Conservation (phyloP, 352 stramenopile genomes). For the Phytophthora citrophthora region DNA sequence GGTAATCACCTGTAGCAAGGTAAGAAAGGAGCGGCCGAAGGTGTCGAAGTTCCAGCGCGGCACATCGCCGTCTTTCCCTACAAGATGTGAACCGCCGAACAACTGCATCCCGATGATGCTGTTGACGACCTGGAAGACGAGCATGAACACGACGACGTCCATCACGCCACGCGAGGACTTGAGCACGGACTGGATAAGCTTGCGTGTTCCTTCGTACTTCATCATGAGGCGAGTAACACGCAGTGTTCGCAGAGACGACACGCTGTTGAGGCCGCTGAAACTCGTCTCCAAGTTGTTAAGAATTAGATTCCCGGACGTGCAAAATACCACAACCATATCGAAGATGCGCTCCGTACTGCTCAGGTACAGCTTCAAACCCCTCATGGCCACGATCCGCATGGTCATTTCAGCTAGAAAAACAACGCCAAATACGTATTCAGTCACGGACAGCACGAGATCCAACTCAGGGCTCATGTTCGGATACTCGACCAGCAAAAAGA, state of each 20-base stretch:
- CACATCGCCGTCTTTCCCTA: constrained; percentile 40
- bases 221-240: constrained; percentile 79
- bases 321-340: constrained; percentile 74
- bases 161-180: constrained; percentile 83
- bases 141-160: constrained; percentile 77
- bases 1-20: constrained; percentile 79
- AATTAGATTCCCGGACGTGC: constrained; percentile 73
- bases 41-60: constrained; percentile 86
- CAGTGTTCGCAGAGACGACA: constrained; percentile 73
- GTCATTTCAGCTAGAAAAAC: constrained; percentile 75
- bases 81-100: constrained; percentile 64
- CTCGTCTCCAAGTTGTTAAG: constrained; percentile 63
- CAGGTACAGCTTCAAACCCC: constrained; percentile 54
- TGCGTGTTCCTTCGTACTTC: constrained; percentile 81
- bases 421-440: constrained; percentile 76
- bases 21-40: constrained; percentile 74
- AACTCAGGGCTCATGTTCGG: constrained; percentile 57
- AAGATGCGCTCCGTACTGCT: constrained; percentile 71
- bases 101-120: constrained; percentile 83
- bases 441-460: constrained; percentile 45
- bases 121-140: constrained; percentile 80
- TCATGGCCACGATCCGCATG: constrained; percentile 62
- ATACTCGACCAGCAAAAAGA: constrained; percentile 74
- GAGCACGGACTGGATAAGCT: constrained; percentile 78
- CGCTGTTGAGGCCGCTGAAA: constrained; percentile 70